Percentiles rank a stretch among this genome's conserved stretches.
These are phyloP conservation scores for Botrytis fragariae DNA, from an alignment of 2,329 filamentous ascomycete species.

Conservation along the genomic window DNA sequence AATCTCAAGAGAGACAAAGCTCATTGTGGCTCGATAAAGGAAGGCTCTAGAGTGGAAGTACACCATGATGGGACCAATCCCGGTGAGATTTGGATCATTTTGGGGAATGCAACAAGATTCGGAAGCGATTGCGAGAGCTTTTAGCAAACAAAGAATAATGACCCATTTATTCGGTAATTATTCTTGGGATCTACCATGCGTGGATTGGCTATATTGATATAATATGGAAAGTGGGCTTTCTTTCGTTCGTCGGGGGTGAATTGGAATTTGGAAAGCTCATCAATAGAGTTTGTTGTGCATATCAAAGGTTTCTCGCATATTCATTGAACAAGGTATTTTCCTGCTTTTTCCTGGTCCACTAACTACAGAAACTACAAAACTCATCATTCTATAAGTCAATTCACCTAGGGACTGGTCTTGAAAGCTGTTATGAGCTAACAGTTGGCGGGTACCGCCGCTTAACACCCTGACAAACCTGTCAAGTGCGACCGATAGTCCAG, in stretches of 20 bases:
- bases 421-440: conserved; percentile 5
- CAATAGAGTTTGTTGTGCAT: conserved; percentile 15
- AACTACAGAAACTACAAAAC: neutral
- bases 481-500: conserved; percentile 18
- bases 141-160: neutral
- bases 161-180: conserved; percentile 21
- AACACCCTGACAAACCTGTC: conserved; percentile 12
- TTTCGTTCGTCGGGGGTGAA: neutral
- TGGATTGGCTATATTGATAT: conserved; percentile 16
- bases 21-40: conserved; percentile 6
- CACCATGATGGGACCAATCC: conserved; percentile 11
- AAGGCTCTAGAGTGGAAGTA: conserved; percentile 3
- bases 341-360: neutral
- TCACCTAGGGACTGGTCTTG: neutral
- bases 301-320: conserved; percentile 6
- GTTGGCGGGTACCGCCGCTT: conserved; percentile 18
- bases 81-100: conserved; percentile 12
- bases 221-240: conserved; percentile 13
- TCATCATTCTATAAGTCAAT: neutral
- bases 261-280: conserved; percentile 3
- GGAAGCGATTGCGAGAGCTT: conserved; percentile 5
- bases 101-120: neutral
- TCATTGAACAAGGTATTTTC: conserved; percentile 17
- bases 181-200: conserved; percentile 16
- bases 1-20: conserved; percentile 11